Conservation (phyloP, 2,329 filamentous ascomycete genomes). For the Fonsecaea nubica region DNA sequence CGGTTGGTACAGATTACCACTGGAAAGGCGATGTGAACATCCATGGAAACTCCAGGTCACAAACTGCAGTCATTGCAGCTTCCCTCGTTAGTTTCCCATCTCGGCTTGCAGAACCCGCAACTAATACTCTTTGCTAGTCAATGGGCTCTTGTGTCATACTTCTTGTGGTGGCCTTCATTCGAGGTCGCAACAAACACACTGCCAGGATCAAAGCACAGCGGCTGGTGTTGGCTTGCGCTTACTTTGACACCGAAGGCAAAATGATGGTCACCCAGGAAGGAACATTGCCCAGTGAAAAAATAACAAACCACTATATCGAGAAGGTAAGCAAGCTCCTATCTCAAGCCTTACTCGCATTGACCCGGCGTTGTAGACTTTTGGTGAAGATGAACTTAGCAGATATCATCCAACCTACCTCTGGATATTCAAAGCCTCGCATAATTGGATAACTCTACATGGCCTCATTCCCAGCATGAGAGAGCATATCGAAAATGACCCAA, state of each 20-base stretch:
- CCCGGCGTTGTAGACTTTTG: slow-evolving; percentile 52
- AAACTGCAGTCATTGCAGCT: slow-evolving; percentile 75
- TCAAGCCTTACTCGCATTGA: slow-evolving; percentile 35
- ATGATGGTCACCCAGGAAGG: slow-evolving; percentile 57
- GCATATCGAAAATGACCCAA: slow-evolving; percentile 66
- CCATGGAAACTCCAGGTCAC: slow-evolving; percentile 53
- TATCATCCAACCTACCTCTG: slow-evolving; percentile 83
- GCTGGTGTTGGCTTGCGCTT: slow-evolving; percentile 57
- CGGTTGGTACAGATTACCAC: slow-evolving; percentile 72
- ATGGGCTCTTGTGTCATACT: slow-evolving; percentile 67
- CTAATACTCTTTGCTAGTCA: slow-evolving; percentile 55
- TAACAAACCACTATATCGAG: slow-evolving; percentile 78
- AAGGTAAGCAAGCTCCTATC: slow-evolving; percentile 52
- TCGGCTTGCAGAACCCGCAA: slow-evolving; percentile 29
- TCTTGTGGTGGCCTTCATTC: slow-evolving; percentile 61
- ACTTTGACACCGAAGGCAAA: slow-evolving; percentile 52
- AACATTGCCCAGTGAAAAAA: slow-evolving; percentile 63
- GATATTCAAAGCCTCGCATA: slow-evolving; percentile 80
- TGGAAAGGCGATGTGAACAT: slow-evolving; percentile 55
- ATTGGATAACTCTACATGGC: slow-evolving; percentile 73
- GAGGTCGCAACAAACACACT: slow-evolving; percentile 59
- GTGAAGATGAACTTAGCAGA: slow-evolving; percentile 76
- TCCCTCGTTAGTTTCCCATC: slow-evolving; percentile 62
- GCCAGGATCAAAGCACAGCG: slow-evolving; percentile 68
- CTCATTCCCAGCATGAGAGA: slow-evolving; percentile 74